phyloP scores from a whole-genome alignment of 2,329 filamentous ascomycete genomes.

The Calonectria fujianensis region DNA sequence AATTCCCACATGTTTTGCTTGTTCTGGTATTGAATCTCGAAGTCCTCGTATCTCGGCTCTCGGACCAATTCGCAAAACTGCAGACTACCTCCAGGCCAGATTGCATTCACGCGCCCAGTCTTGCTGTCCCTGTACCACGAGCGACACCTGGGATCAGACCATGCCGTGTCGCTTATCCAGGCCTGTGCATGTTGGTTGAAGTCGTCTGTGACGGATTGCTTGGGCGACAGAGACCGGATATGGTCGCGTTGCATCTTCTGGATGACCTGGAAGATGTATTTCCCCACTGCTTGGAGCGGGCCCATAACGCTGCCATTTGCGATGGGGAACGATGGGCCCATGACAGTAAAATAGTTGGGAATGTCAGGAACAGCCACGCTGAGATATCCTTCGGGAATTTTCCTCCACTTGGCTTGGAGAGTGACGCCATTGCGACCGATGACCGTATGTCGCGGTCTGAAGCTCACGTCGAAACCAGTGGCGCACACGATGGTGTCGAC shows the following conservation, averaged over 20 bases:
- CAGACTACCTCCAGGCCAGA: constrained; percentile 32
- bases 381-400: constrained; percentile 28
- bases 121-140: constrained; percentile 34
- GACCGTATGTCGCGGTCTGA: constrained; percentile 8
- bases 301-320: constrained; percentile 34
- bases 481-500: constrained; percentile 14
- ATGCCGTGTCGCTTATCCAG: constrained; percentile 25
- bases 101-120: constrained; percentile 32
- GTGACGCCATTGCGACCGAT: constrained; percentile 25
- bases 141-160: constrained; percentile 30
- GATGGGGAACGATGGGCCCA: constrained; percentile 31
- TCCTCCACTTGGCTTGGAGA: constrained; percentile 18
- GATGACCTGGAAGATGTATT: constrained; percentile 26
- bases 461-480: constrained; percentile 26
- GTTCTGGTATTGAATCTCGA: constrained; percentile 32
- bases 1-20: constrained; percentile 30
- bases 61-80: constrained; percentile 26
- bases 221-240: constrained; percentile 18
- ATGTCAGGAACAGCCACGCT: constrained; percentile 28
- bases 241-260: constrained; percentile 32
- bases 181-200: constrained; percentile 32
- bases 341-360: constrained; percentile 33
- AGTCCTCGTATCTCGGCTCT: constrained; percentile 30
- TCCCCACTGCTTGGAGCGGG: constrained; percentile 15
- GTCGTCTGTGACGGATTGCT: constrained; percentile 16